phyloP scores from a whole-genome alignment of 306 rosid genomes.

The Casuarina equisetifolia region DNA sequence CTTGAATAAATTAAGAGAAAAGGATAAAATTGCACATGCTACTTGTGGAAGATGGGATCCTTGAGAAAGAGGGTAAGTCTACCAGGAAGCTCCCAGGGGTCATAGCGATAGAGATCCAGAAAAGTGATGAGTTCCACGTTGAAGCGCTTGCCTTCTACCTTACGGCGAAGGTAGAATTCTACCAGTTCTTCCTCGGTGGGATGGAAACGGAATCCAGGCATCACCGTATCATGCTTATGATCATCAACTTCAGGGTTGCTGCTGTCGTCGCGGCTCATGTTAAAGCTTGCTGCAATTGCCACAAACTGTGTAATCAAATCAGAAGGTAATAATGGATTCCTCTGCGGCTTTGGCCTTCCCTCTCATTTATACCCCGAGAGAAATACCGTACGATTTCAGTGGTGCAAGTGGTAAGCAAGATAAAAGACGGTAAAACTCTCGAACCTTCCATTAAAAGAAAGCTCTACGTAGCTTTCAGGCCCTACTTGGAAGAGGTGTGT shows the following conservation, averaged over 20 bases:
- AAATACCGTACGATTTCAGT: conserved; percentile 26
- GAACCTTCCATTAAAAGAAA: conserved; percentile 43
- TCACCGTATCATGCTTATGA: conserved; percentile 89
- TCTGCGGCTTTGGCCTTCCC: conserved; percentile 23
- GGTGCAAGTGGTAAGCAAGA: conserved; percentile 34
- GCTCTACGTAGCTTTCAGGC: conserved; percentile 78
- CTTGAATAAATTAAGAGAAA: no score
- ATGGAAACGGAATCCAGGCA: conserved; percentile 98
- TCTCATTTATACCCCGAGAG: conserved; percentile 19
- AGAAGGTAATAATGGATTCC: conserved; percentile 4
- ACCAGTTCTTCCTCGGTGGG: conserved; percentile 97
- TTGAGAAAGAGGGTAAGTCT: conserved; percentile 30
- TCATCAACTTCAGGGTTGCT: conserved; percentile 32
- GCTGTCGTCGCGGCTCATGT: conserved; percentile 51
- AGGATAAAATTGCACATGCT: no score
- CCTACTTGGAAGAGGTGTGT: conserved; percentile 52
- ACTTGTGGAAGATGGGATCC: background rate
- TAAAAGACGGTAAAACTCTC: conserved; percentile 38
- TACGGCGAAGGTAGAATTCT: conserved; percentile 99
- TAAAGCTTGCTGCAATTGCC: conserved; percentile 61
- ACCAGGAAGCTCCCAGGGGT: conserved; percentile 99
- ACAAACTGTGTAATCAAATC: conserved; percentile 32
- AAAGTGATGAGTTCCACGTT: conserved; percentile 97
- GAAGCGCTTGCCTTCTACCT: conserved; percentile 99
- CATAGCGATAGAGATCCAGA: conserved; percentile 98